Evolutionary conservation across 2,329 filamentous ascomycete species (phyloP).

Genomic region (Allantophomopsis lycopodina): DNA sequence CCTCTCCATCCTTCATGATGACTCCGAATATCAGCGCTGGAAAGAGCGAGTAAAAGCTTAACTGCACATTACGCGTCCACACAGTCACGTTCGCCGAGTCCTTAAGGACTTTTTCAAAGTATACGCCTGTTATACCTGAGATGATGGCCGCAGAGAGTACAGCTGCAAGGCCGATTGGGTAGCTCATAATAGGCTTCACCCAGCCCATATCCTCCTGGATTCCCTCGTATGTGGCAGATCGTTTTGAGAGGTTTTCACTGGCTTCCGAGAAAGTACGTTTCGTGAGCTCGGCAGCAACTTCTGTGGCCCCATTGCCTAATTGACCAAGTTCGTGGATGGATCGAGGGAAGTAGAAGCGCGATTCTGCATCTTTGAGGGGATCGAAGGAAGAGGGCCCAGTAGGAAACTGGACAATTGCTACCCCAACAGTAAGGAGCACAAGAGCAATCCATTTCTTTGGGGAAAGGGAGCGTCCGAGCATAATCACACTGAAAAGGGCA

Average conservation of each 20-base stretch:
- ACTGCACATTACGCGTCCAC: slow-evolving; percentile 90
- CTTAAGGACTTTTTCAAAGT: slow-evolving; percentile 85
- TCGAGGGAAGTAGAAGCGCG: slow-evolving; percentile 54
- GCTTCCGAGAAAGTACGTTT: slow-evolving; percentile 28
- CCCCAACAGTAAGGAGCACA: slow-evolving; percentile 65
- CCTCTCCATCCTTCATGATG: slow-evolving; percentile 72
- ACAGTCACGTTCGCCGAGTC: slow-evolving; percentile 68
- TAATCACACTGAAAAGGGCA: slow-evolving; percentile 69
- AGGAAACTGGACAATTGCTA: slow-evolving; percentile 75
- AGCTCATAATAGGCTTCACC: slow-evolving; percentile 48
- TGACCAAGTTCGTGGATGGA: slow-evolving; percentile 67
- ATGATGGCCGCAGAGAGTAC: slow-evolving; percentile 67
- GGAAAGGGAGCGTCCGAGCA: slow-evolving; percentile 60
- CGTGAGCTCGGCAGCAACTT: slow-evolving; percentile 35
- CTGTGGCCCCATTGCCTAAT: slow-evolving; percentile 34
- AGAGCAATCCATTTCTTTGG: slow-evolving; percentile 69
- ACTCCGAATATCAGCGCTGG: slow-evolving; percentile 80
- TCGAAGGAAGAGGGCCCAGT: slow-evolving; percentile 40
- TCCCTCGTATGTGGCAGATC: slow-evolving; percentile 82
- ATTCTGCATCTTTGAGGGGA: slow-evolving; percentile 45
- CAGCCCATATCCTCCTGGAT: slow-evolving; percentile 53
- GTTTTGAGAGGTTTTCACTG: slow-evolving; percentile 35
- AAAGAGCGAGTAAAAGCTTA: slow-evolving; percentile 89
- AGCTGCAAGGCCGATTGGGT: slow-evolving; percentile 63
- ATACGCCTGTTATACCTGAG: slow-evolving; percentile 75